These are phyloP conservation scores for Trichoderma sp. DNA, from an alignment of 2,329 filamentous ascomycete genomes.

Conservation along the genomic window DNA sequence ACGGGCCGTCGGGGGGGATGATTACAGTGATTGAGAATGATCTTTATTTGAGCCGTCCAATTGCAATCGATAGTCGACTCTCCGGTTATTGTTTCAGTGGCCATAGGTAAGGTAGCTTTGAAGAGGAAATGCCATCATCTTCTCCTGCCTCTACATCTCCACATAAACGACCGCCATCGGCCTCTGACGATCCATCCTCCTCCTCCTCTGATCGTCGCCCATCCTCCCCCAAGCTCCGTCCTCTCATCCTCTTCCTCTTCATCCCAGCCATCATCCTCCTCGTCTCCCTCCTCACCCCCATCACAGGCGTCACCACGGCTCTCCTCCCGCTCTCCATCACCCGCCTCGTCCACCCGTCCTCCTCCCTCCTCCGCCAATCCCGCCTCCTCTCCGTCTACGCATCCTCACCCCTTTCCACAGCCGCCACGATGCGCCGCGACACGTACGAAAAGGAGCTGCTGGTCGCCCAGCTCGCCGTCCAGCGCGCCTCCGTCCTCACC, in stretches of 20 bases:
- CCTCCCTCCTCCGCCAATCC: conserved; percentile 31
- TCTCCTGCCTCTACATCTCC: conserved; percentile 15
- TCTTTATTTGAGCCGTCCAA: not conserved
- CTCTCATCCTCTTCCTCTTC: conserved; percentile 3
- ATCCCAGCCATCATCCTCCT: conserved; percentile 35
- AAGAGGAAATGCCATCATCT: too few relatives aligned
- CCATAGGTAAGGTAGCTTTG: too few relatives aligned
- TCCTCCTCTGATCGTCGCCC: not conserved
- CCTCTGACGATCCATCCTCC: not conserved
- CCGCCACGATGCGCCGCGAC: conserved; percentile 34
- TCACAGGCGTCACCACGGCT: conserved; percentile 17
- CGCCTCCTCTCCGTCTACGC: conserved; percentile 29
- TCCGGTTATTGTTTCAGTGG: not conserved
- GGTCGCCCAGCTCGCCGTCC: conserved; percentile 84
- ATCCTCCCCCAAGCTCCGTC: not conserved
- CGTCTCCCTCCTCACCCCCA: conserved; percentile 37
- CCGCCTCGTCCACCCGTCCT: conserved; percentile 35
- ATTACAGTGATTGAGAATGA: not conserved
- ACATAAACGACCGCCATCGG: conserved; percentile 19
- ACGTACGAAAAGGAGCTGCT: conserved; percentile 76
- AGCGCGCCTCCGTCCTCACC: conserved; percentile 66
- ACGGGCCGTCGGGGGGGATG: not conserved
- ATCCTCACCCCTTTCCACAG: conserved; percentile 24
- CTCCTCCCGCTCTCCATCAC: conserved; percentile 30
- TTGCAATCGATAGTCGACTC: not conserved